Evolutionary conservation across 768 basidiomycete genomes (phyloP).

Genomic region (Terana coerulea): DNA sequence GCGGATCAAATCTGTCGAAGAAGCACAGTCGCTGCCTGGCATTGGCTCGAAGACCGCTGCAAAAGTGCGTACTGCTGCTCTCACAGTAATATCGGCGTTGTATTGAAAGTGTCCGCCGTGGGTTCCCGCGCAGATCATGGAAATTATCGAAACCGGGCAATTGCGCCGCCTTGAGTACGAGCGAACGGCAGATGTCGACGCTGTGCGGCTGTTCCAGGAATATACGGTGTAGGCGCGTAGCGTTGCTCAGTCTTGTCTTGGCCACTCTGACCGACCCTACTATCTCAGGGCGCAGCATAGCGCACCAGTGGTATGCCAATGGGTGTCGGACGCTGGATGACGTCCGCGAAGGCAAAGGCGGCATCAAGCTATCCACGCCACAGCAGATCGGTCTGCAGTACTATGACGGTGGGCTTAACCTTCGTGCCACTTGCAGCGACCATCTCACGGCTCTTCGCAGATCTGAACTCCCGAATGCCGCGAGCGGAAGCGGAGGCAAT

Average conservation of each 20-base stretch:
- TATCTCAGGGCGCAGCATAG: conserved; percentile 57
- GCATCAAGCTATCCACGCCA: conserved; percentile 51
- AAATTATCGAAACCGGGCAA: conserved; percentile 74
- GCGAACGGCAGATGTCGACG: conserved; percentile 57
- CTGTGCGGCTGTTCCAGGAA: conserved; percentile 59
- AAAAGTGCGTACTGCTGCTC: conserved; percentile 42
- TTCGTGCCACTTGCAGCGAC: neutral
- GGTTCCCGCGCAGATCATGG: conserved; percentile 64
- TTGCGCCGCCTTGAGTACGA: conserved; percentile 66
- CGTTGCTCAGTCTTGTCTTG: neutral
- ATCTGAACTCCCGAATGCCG: conserved; percentile 85
- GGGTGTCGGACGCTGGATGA: conserved; percentile 83
- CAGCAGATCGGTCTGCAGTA: conserved; percentile 68
- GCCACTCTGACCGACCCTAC: no score
- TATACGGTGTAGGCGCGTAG: conserved; percentile 80
- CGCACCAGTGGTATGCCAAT: conserved; percentile 67
- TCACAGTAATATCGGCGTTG: no score
- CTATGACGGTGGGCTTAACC: conserved; percentile 55
- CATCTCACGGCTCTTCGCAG: conserved; percentile 31
- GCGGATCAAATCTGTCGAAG: conserved; percentile 52
- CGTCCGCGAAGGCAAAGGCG: conserved; percentile 53
- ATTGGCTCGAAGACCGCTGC: conserved; percentile 73
- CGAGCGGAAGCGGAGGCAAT: conserved; percentile 73
- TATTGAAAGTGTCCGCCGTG: neutral
- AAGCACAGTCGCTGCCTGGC: conserved; percentile 57